Evolutionary conservation across 805 yeast genomes (phyloP), one percentile per base, ranked within the genome.

Genomic region (Cyberlindnera lachancei): DNA sequence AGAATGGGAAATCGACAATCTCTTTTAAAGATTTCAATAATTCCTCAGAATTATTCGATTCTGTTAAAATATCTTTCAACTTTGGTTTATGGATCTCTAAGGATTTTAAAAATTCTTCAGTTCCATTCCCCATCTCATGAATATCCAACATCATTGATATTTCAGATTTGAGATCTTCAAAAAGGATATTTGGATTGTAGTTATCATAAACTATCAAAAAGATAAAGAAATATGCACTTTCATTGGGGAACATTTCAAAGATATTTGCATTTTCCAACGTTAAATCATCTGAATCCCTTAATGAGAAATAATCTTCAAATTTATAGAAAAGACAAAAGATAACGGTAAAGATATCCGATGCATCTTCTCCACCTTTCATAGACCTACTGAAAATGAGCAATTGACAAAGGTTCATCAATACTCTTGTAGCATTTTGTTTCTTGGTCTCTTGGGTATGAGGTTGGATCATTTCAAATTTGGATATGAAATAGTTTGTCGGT

Each of bases 401-500:
- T 22, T 44, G 50, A 3, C 36, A 41, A 12, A 38, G 10, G 27
- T 45, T 43, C 10, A 37, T 31, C n/a, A 44, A 18, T 3, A 45
- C 43, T 25, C 46, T 35, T 7, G 45, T 33, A 4, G 27, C 25
- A 15, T 38, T 35, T 20, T 39, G 36, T 23, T 43, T 41, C 10
- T 15, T 15, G 3, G 37, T 21, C 25, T 43, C 46, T 6, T 27
- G 15, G 13, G 24, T 15, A 2, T 24, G 23, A 15, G 26, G 29
- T 12, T 34, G 31, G 4, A 30, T 16, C 20, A 45, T 23, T 14
- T 45, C 48, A 21, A 30, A 31, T 15, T 34, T 37, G 19, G 41
- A 40, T 15, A 45, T 29, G 27, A 41, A 44, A 23, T 30, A 41
- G 6, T 36, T 33, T 4, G 50, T 27, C 3, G 50, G 50, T 18